phyloP scores from a whole-genome alignment of 768 basidiomycete species.

The Naematelia encephala region DNA sequence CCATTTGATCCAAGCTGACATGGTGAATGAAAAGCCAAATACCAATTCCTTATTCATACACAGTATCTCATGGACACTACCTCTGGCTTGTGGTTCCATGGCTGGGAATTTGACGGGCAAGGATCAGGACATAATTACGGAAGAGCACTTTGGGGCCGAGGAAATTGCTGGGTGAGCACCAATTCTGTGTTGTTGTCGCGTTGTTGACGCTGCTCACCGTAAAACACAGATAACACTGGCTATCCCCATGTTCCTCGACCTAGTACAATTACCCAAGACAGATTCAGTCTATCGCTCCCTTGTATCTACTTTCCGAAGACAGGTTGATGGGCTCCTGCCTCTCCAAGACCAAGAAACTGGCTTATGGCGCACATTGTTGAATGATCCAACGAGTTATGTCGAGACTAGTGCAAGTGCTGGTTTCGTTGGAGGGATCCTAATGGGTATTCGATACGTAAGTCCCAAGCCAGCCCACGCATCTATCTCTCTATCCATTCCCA shows the following conservation, averaged over 20 bases:
- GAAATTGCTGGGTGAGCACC: conserved; percentile 55
- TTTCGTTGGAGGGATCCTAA: conserved; percentile 37
- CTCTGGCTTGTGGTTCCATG: conserved; percentile 48
- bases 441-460: conserved; percentile 27
- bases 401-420: conserved; percentile 52
- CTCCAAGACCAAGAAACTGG: conserved; percentile 55
- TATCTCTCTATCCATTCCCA: no score
- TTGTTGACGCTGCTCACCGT: no score
- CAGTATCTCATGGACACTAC: conserved; percentile 45
- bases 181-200: neutral
- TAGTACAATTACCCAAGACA: conserved; percentile 48
- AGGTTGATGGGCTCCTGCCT: conserved; percentile 57
- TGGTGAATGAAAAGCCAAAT: conserved; percentile 49
- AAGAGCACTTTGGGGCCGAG: conserved; percentile 58
- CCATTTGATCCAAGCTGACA: neutral
- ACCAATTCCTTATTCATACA: conserved; percentile 45
- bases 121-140: conserved; percentile 43
- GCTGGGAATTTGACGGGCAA: conserved; percentile 39
- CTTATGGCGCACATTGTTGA: conserved; percentile 60
- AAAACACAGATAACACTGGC: conserved; percentile 22
- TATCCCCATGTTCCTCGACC: conserved; percentile 31
- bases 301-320: conserved; percentile 54
- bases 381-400: conserved; percentile 56
- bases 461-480: neutral
- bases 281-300: conserved; percentile 56